Evolutionary conservation across 164 flowering plant genomes (phyloP).

Genomic region (Akebia trifoliata): DNA sequence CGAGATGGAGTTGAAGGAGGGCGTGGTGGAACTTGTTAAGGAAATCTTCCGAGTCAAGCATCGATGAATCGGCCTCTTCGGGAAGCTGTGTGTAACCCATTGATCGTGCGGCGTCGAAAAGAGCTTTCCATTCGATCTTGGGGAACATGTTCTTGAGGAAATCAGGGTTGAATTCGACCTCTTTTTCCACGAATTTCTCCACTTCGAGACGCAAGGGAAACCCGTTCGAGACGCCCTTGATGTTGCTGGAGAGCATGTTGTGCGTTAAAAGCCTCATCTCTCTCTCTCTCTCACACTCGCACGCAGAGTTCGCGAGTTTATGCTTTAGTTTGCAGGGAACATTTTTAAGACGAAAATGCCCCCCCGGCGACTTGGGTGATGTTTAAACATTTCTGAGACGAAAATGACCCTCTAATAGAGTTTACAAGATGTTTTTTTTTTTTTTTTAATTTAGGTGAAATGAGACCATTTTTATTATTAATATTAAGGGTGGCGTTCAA

Average conservation of each 20-base stretch:
- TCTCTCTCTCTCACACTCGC: not conserved
- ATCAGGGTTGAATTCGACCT: slow-evolving; percentile 65
- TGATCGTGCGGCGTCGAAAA: slow-evolving; percentile 49
- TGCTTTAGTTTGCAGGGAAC: too few species aligned
- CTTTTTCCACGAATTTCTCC: slow-evolving; percentile 43
- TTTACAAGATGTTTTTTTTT: too few species aligned
- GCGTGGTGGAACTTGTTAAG: slow-evolving; percentile 74
- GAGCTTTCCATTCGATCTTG: slow-evolving; percentile 76
- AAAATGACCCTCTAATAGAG: too few species aligned
- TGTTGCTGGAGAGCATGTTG: slow-evolving; percentile 86
- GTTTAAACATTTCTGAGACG: too few species aligned
- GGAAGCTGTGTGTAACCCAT: slow-evolving; percentile 76
- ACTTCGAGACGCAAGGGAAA: slow-evolving; percentile 67
- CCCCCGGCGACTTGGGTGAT: too few species aligned
- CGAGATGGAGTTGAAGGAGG: slow-evolving; percentile 71
- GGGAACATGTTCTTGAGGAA: slow-evolving; percentile 68
- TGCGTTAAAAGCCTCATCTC: slow-evolving; percentile 86
- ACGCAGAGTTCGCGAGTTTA: too few species aligned
- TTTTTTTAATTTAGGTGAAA: too few species aligned
- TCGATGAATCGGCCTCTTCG: slow-evolving; percentile 47
- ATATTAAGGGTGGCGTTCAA: too few species aligned
- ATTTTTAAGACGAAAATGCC: too few species aligned
- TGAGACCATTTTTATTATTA: too few species aligned
- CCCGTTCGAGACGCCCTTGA: slow-evolving; percentile 77
- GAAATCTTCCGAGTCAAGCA: slow-evolving; percentile 67